Base-by-base conservation (phyloP, 1,139 yeast species). In the Hansenula sp. region DNA sequence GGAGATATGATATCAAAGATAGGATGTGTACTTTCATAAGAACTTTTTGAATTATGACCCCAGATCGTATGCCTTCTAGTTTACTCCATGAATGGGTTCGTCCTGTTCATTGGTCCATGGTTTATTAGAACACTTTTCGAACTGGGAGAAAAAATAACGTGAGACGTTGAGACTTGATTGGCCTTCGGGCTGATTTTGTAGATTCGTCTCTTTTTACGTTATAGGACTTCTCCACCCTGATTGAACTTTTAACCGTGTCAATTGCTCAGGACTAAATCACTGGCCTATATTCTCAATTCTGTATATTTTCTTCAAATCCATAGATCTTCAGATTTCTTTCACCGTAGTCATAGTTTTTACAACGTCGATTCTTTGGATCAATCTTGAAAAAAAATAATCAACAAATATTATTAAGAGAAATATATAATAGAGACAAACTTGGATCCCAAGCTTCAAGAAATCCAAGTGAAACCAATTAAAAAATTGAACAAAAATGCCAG, bases 161-260 rank as follows among this genome's bases (percentile, higher is more conserved):
- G 33, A 16, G 19, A 18, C 19, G 18, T 29, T 33, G 29, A n/a
- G 2, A 13, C 12, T 16, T 11, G 15, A 4, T 21, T 30, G 16
- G 12, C 15, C 35, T 24, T 36, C 18, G 33, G 39, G 15, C 18
- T 17, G 28, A 5, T 35, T 29, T 18, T n/a, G 18, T n/a, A 15
- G 16, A 13, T 21, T 24, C 16, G n/a, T 13, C 19, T 29, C 5
- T 19, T 38, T 29, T 9, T 36, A 30, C 39, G 18, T 25, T 37
- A 30, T 41, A 45, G 59, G 51, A 49, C 59, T 45, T 35, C 53
- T 57, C 61, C 61, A 57, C 61, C 61, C 59, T 57, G 58, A 47
- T 48, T 55, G 61, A 46, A 52, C 44, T 42, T 32, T 40, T 36
- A 18, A n/a, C 19, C 43, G 46, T 47, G 43, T 50, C 48, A 48